phyloP scores from a whole-genome alignment of 352 stramenopile genomes.

The Sclerospora graminicola region DNA sequence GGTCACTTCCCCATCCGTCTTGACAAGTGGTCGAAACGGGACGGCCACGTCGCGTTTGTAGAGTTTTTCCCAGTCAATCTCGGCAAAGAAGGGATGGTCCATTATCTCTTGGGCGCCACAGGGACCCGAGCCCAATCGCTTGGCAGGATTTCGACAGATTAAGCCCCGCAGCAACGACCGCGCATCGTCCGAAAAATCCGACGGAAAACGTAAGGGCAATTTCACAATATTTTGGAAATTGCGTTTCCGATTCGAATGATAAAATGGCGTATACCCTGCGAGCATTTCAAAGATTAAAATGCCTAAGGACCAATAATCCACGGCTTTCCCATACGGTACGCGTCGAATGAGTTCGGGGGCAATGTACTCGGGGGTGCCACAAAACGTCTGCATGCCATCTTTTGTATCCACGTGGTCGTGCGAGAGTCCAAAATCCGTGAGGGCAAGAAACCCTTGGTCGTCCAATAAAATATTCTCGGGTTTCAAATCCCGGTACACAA shows the following conservation, averaged over 20 bases:
- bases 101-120: conserved; percentile 69
- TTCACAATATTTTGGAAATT: conserved; percentile 87
- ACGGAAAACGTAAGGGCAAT: conserved; percentile 56
- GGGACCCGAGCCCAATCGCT: conserved; percentile 61
- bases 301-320: conserved; percentile 86
- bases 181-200: conserved; percentile 67
- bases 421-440: conserved; percentile 86
- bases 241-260: conserved; percentile 60
- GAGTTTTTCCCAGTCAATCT: conserved; percentile 69
- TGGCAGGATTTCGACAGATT: conserved; percentile 63
- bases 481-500: conserved; percentile 83
- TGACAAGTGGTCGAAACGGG: conserved; percentile 58
- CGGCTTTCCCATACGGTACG: conserved; percentile 58
- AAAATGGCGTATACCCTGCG: conserved; percentile 70
- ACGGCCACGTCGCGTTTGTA: conserved; percentile 62
- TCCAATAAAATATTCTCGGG: conserved; percentile 84
- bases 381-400: conserved; percentile 73
- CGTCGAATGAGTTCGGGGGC: conserved; percentile 69
- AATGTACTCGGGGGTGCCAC: conserved; percentile 81
- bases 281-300: conserved; percentile 84
- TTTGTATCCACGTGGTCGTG: conserved; percentile 70
- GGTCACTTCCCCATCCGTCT: conserved; percentile 57
- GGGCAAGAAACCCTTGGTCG: conserved; percentile 69
- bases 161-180: conserved; percentile 61
- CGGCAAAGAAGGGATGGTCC: conserved; percentile 74